phyloP scores from a whole-genome alignment of 495 filamentous ascomycete species.

The Aspergillus asperescens region DNA sequence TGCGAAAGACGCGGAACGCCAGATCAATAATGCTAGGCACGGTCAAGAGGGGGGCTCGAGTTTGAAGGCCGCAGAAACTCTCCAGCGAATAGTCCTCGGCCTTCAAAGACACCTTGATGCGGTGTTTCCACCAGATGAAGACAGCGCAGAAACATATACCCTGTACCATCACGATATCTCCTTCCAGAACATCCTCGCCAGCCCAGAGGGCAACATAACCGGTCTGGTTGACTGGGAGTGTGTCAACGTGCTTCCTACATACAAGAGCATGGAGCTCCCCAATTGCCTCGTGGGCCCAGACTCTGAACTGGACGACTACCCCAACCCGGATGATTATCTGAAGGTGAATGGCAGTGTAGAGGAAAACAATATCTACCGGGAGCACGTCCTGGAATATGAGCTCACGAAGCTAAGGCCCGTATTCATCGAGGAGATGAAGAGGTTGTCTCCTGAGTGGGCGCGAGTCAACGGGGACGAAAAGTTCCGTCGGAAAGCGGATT shows the following conservation, averaged over 20 bases:
- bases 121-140: slow-evolving; percentile 8
- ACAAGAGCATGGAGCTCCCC: not conserved
- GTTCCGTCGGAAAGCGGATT: slow-evolving; percentile 13
- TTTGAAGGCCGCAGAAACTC: not conserved
- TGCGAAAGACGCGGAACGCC: not conserved
- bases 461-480: slow-evolving; percentile 11
- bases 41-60: not conserved
- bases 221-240: slow-evolving; percentile 53
- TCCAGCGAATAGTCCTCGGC: not conserved
- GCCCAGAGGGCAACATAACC: slow-evolving; percentile 35
- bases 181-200: slow-evolving; percentile 46
- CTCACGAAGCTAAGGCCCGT: slow-evolving; percentile 27
- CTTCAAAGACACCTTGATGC: not conserved
- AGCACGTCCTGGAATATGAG: slow-evolving; percentile 28
- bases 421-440: slow-evolving; percentile 29
- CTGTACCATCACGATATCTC: slow-evolving; percentile 47
- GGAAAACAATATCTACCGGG: slow-evolving; percentile 15
- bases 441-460: slow-evolving; percentile 17
- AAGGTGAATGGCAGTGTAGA: not conserved
- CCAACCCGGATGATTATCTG: not conserved
- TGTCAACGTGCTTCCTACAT: slow-evolving; percentile 31
- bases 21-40: not conserved
- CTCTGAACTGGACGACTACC: not conserved
- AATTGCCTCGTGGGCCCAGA: not conserved
- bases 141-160: slow-evolving; percentile 28